These are phyloP conservation scores for Globisporangium solare DNA, from an alignment of 352 stramenopile species.

Conservation along the genomic window DNA sequence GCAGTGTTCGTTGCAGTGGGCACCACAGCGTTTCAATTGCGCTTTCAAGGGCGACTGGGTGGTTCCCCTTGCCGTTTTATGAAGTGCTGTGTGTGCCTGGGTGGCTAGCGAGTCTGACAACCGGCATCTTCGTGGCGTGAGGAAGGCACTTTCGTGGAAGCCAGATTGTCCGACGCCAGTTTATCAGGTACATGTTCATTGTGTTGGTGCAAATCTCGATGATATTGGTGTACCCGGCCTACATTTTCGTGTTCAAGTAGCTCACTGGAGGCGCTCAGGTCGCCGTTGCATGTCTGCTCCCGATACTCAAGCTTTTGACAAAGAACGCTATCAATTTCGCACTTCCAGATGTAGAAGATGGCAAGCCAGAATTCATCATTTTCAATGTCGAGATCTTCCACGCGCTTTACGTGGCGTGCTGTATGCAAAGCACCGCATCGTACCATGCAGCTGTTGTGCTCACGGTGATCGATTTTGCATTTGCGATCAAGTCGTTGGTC, in stretches of 20 bases:
- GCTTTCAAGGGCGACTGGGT: background rate
- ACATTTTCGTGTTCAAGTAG: slow-evolving; percentile 24
- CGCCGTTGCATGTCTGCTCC: slow-evolving; percentile 20
- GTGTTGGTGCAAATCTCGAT: background rate
- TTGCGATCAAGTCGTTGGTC: background rate
- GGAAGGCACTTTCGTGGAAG: background rate
- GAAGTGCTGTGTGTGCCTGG: too few relatives aligned
- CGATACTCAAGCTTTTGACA: slow-evolving; percentile 19
- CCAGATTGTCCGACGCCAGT: background rate
- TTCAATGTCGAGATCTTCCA: slow-evolving; percentile 55
- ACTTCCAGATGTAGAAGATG: slow-evolving; percentile 14
- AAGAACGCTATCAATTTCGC: background rate
- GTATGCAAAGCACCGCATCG: slow-evolving; percentile 25
- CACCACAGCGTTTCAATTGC: background rate
- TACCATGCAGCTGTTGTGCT: slow-evolving; percentile 20
- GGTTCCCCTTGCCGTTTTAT: too few relatives aligned
- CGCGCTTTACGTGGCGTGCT: slow-evolving; percentile 33
- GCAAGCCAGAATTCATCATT: slow-evolving; percentile 39
- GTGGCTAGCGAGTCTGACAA: too few relatives aligned
- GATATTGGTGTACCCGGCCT: slow-evolving; percentile 25
- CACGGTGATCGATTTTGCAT: slow-evolving; percentile 25
- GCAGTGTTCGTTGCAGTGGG: background rate
- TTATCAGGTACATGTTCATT: background rate
- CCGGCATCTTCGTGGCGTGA: slow-evolving; percentile 8
- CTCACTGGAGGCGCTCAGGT: slow-evolving; percentile 10